Evolutionary conservation across 1,139 yeast genomes (phyloP), one percentile per base, ranked within the genome.

Genomic region (Suhomyces kunorum): DNA sequence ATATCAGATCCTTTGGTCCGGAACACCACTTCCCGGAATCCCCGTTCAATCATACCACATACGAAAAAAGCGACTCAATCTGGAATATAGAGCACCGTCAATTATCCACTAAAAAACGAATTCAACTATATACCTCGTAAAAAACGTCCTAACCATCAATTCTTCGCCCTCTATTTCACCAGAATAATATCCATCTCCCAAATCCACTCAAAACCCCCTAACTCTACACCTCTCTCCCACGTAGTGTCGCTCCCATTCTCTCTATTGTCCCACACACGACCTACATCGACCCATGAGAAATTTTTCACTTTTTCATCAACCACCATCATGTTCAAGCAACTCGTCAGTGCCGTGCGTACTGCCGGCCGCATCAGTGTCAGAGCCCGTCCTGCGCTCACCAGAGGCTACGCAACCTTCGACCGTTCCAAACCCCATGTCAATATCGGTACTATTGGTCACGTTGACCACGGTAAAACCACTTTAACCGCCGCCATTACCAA

Each of bases 401-500:
- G 83, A 71, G 48, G 64, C 36, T 71, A 71, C 49, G 94, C 94
- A 41, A 77, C 80, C 39, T 88, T 87, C 63, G 86, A 83, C 67
- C 88, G 97, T 72, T 75, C 88, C 50, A 89, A 92, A 75, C 98
- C 98, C 36, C 98, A 92, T 64, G 84, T 92, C 55, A 92, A 92
- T 71, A 78, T 90, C 57, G 98, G 97, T 75, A 90, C 97, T 63
- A 90, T 72, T 55, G 77, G 77, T 39, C 98, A 92, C 68, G 98
- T 92, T 55, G 98, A 92, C 76, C 98, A 92, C 70, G 98, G 98
- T 69, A 92, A 92, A 74, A 90, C 98, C 56, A 90, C 98, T 39
- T 79, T 92, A 64, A 92, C 98, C 46, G 98, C 98, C 50, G 98
- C 98, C 59, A 90, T 92, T 74, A 92, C 98, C 71, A 92, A 92